A percentile compares a stretch with the other conserved stretches of the same genome.
Evolutionary conservation across 2,329 filamentous ascomycete genomes (phyloP).

Genomic region (Penicillium freii): DNA sequence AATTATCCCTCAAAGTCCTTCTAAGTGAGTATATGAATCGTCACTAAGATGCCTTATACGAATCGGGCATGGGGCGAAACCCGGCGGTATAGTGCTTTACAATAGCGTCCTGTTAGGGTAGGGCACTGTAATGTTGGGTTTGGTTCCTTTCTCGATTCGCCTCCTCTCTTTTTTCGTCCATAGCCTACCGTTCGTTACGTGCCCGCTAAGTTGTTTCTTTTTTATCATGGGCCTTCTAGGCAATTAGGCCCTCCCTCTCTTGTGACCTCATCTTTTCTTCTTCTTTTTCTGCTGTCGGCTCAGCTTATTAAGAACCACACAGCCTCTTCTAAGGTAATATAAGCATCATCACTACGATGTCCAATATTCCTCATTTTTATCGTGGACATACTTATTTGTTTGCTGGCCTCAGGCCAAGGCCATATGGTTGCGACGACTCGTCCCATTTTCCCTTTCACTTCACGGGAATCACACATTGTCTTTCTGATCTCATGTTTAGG

Average conservation of each 20-base stretch:
- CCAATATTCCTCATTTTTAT: background rate
- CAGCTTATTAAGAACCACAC: too few relatives aligned
- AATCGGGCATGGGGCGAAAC: rapidly evolving
- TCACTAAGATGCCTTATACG: background rate
- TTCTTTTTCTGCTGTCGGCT: too few relatives aligned
- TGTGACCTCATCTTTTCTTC: too few relatives aligned
- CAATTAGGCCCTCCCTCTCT: too few relatives aligned
- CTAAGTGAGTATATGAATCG: background rate
- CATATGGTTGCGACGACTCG: too few relatives aligned
- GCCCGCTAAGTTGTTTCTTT: background rate
- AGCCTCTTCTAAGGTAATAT: too few relatives aligned
- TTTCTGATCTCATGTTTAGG: background rate
- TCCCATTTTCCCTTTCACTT: too few relatives aligned
- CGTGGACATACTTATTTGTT: background rate
- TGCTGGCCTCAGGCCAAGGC: too few relatives aligned
- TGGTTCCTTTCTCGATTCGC: background rate
- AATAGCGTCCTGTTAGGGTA: background rate
- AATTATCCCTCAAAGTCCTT: background rate
- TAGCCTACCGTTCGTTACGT: background rate
- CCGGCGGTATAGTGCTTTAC: background rate
- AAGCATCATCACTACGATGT: too few relatives aligned
- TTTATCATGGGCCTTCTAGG: too few relatives aligned
- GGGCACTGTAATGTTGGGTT: background rate
- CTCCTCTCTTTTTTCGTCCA: background rate
- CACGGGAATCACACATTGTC: too few relatives aligned